phyloP scores from a whole-genome alignment of 352 stramenopile genomes.

The Thalassiosira exigua region DNA sequence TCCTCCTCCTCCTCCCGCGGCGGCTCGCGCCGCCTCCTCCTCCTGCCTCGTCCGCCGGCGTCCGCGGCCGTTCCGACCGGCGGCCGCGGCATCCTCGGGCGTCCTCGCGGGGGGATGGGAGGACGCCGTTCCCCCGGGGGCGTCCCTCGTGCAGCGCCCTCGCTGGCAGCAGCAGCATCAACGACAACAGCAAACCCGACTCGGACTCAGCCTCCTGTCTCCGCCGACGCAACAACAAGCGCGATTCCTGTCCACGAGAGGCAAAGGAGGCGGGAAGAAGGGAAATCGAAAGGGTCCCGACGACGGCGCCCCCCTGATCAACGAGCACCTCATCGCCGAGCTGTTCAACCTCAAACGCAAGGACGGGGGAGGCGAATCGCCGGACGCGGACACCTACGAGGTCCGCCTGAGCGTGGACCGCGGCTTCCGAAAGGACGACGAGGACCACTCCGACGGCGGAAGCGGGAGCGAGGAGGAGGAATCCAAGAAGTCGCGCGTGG shows the following conservation, averaged over 20 bases:
- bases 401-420: conserved; percentile 55
- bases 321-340: conserved; percentile 61
- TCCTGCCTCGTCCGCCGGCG: background rate
- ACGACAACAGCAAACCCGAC: too few relatives aligned
- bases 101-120: background rate
- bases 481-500: conserved; percentile 17
- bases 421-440: conserved; percentile 4
- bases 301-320: conserved; percentile 42
- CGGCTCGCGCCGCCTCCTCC: too few relatives aligned
- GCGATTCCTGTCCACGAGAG: background rate
- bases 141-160: background rate
- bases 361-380: conserved; percentile 1
- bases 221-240: background rate
- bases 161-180: background rate
- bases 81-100: background rate
- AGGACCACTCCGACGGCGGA: conserved; percentile 7
- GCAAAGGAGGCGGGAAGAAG: background rate
- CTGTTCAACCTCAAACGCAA: conserved; percentile 41
- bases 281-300: conserved; percentile 1
- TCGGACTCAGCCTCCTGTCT: too few relatives aligned
- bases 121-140: too few relatives aligned
- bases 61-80: background rate
- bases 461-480: background rate
- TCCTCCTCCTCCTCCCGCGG: too few relatives aligned
- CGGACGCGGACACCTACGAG: conserved; percentile 47